A percentile compares a stretch with the other conserved stretches of the same genome.
Conservation (phyloP, 768 basidiomycete species). For the Xanthoconium stramineum region DNA sequence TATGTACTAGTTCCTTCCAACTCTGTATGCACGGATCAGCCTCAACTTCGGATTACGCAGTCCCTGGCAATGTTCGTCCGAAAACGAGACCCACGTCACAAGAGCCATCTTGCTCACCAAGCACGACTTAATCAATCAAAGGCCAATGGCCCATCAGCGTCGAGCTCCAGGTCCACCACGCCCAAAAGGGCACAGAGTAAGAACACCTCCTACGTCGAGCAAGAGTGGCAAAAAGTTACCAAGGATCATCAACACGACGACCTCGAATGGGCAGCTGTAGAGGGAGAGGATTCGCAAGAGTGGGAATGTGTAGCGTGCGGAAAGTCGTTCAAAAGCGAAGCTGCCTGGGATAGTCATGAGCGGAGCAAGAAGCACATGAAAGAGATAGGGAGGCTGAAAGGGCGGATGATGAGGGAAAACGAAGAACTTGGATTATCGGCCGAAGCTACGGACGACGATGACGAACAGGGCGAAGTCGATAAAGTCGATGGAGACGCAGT, state of each 20-base stretch:
- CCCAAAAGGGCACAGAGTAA: conserved; percentile 24
- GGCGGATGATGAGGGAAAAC: conserved; percentile 76
- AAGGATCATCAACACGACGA: conserved; percentile 39
- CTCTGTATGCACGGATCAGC: background rate
- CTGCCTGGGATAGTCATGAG: conserved; percentile 96
- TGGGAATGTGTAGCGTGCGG: conserved; percentile 96
- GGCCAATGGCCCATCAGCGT: conserved; percentile 27
- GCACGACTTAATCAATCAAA: conserved; percentile 37
- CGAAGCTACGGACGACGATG: conserved; percentile 30
- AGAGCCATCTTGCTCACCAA: conserved; percentile 52
- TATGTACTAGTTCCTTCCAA: conserved; percentile 35
- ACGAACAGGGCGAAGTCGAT: conserved; percentile 10
- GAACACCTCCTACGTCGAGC: conserved; percentile 63
- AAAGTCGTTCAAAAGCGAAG: conserved; percentile 87
- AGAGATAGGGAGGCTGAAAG: conserved; percentile 74
- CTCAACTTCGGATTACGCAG: conserved; percentile 35
- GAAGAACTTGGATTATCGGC: conserved; percentile 54
- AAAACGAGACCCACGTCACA: conserved; percentile 89
- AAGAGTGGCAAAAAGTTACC: conserved; percentile 83
- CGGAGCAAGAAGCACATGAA: conserved; percentile 91
- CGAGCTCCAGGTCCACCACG: conserved; percentile 19
- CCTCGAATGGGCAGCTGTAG: conserved; percentile 71
- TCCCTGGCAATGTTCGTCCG: conserved; percentile 71
- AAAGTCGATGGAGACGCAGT: conserved; percentile 6
- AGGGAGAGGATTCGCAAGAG: conserved; percentile 69